Conservation (phyloP, 352 stramenopile species). For the Pythium aquatile region DNA sequence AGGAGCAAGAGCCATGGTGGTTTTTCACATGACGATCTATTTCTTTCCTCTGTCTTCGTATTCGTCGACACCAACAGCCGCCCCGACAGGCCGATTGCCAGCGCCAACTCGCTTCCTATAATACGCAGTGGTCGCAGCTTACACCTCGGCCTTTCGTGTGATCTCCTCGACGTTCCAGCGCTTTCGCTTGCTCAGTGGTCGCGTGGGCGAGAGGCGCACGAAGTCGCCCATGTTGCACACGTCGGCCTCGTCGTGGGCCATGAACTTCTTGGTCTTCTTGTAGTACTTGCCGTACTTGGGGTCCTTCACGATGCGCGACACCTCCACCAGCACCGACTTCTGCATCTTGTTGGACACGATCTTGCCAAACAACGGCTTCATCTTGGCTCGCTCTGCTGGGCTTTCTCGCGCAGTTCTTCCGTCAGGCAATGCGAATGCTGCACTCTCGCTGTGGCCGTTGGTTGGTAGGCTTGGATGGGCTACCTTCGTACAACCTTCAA, state of each 20-base stretch:
- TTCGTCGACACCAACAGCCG: not conserved
- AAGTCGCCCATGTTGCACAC: conserved; percentile 91
- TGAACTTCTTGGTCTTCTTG: conserved; percentile 97
- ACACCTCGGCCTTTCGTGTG: conserved; percentile 84
- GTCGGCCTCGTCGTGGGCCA: conserved; percentile 96
- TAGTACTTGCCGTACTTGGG: conserved; percentile 95
- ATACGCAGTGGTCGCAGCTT: conserved; percentile 30
- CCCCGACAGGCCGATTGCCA: not conserved
- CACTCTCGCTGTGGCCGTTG: conserved; percentile 20
- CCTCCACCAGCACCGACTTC: conserved; percentile 95
- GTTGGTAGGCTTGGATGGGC: conserved; percentile 25
- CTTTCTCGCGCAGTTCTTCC: conserved; percentile 12
- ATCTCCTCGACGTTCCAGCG: conserved; percentile 90
- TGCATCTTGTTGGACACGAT: conserved; percentile 97
- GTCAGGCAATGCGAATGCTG: not conserved
- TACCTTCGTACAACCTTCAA: conserved; percentile 29
- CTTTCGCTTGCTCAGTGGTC: conserved; percentile 86
- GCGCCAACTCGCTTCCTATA: conserved; percentile 11
- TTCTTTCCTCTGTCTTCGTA: conserved; percentile 9
- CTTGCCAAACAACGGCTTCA: conserved; percentile 93
- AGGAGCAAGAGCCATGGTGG: not conserved
- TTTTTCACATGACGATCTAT: conserved; percentile 20
- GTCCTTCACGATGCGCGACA: conserved; percentile 93
- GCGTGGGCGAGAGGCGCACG: conserved; percentile 71
- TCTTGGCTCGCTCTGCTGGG: conserved; percentile 23